These are phyloP conservation scores for Penicillium macrosclerotiorum DNA, from an alignment of 495 filamentous ascomycete genomes.

Conservation along the genomic window DNA sequence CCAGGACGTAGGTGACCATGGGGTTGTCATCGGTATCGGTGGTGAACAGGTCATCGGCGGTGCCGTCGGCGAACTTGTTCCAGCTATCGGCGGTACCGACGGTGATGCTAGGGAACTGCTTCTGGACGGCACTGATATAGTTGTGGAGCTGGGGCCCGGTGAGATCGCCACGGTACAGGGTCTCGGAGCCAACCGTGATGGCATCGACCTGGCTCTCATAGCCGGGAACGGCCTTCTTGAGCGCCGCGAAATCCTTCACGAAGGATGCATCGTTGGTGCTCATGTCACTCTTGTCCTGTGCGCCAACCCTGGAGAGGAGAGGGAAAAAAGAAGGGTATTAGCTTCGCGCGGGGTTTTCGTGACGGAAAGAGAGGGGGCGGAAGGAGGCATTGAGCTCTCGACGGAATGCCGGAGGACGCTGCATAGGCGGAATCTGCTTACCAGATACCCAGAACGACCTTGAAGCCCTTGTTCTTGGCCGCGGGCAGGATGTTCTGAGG, in stretches of 20 bases:
- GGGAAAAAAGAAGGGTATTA: constrained; percentile 1
- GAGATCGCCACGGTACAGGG: constrained; percentile 71
- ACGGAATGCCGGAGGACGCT: neutral
- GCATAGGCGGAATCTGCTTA: constrained; percentile 32
- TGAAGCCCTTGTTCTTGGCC: constrained; percentile 66
- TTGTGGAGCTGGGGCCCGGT: constrained; percentile 59
- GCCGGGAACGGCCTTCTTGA: constrained; percentile 50
- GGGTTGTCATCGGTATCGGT: constrained; percentile 34
- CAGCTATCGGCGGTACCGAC: constrained; percentile 80
- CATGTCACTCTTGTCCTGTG: constrained; percentile 18
- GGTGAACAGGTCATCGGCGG: constrained; percentile 62
- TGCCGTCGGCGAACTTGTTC: constrained; percentile 77
- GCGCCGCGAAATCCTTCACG: constrained; percentile 57
- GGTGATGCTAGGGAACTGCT: constrained; percentile 51
- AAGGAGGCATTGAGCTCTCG: too few species aligned
- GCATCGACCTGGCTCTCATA: constrained; percentile 63
- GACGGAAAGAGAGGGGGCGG: too few species aligned
- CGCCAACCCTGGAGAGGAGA: constrained; percentile 55
- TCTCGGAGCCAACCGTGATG: constrained; percentile 77
- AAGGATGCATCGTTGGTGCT: constrained; percentile 57
- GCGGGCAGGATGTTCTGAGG: constrained; percentile 68
- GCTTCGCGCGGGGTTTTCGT: too few species aligned
- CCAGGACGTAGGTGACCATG: constrained; percentile 62
- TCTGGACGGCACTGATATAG: constrained; percentile 62
- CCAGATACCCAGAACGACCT: constrained; percentile 79